A percentile compares a stretch with the other conserved stretches of the same genome.
These are phyloP conservation scores for Mycena capillaripes DNA, from an alignment of 768 basidiomycete genomes.

Conservation along the genomic window DNA sequence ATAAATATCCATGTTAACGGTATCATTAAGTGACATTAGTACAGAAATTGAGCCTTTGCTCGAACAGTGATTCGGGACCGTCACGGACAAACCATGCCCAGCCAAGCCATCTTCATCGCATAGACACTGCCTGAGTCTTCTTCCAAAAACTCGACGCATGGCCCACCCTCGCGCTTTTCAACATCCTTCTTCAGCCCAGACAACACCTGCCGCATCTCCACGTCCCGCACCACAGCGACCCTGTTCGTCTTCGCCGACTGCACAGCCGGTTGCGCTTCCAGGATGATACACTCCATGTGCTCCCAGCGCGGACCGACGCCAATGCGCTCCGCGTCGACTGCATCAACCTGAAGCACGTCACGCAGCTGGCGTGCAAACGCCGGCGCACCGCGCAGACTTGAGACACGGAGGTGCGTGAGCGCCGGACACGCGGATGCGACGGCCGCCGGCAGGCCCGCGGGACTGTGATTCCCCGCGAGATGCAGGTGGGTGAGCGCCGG, in stretches of 20 bases:
- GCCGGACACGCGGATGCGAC: constrained; percentile 5
- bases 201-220: constrained; percentile 15
- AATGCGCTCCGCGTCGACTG: not conserved
- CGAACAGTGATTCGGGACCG: too few relatives aligned
- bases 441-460: not conserved
- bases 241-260: not conserved
- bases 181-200: not conserved
- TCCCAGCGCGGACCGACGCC: not conserved
- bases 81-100: not conserved
- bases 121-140: not conserved
- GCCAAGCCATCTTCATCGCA: constrained; percentile 1
- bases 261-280: not conserved
- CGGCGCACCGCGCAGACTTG: constrained; percentile 2
- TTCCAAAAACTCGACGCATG: constrained; percentile 4
- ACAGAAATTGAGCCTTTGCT: too few relatives aligned
- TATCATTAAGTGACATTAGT: too few relatives aligned
- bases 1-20: too few relatives aligned
- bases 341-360: not conserved
- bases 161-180: not conserved
- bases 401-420: constrained; percentile 14
- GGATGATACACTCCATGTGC: not conserved
- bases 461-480: constrained; percentile 16
- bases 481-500: constrained; percentile 17
- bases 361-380: constrained; percentile 21
- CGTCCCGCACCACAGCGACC: not conserved